Percentiles rank a stretch among this genome's conserved stretches.
These are phyloP conservation scores for Yarrowia yakushimensis DNA, from an alignment of 805 yeast species.

Conservation along the genomic window DNA sequence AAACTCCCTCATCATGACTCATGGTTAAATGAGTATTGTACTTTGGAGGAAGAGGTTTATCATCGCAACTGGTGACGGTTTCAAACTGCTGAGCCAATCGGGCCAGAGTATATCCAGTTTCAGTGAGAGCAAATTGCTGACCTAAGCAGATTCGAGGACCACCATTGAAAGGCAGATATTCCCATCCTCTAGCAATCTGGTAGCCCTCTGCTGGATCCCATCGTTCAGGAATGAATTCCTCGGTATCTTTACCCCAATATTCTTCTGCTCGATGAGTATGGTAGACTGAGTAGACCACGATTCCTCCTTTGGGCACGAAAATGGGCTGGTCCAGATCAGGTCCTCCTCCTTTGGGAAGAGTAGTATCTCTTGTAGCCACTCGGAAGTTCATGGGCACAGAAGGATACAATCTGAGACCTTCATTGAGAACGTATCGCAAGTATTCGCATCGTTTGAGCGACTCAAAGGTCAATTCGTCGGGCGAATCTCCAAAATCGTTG, in stretches of 20 bases:
- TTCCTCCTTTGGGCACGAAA: constrained; percentile 45
- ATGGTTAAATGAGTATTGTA: constrained; percentile 16
- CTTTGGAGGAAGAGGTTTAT: constrained; percentile 6
- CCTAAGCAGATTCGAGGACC: constrained; percentile 56
- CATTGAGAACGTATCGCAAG: constrained; percentile 48
- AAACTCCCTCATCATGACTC: constrained; percentile 17
- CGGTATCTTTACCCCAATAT: constrained; percentile 46
- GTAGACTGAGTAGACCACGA: constrained; percentile 42
- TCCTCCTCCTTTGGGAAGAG: constrained; percentile 53
- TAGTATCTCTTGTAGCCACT: constrained; percentile 45
- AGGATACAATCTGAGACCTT: constrained; percentile 50
- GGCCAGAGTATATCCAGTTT: constrained; percentile 45
- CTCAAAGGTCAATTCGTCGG: constrained; percentile 42
- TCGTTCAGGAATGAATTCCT: constrained; percentile 48
- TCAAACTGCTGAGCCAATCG: constrained; percentile 38
- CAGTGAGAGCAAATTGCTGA: constrained; percentile 55
- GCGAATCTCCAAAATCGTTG: constrained; percentile 39
- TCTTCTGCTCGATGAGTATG: constrained; percentile 44
- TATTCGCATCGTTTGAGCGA: constrained; percentile 49
- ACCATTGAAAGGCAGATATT: constrained; percentile 52
- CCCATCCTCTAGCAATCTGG: constrained; percentile 40
- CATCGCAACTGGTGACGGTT: neutral
- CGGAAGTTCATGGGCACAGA: constrained; percentile 52
- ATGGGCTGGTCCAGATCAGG: constrained; percentile 41
- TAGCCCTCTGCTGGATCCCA: constrained; percentile 40